These are phyloP conservation scores for Priceomyces haplophilus DNA, from an alignment of 805 yeast species.

Conservation along the genomic window DNA sequence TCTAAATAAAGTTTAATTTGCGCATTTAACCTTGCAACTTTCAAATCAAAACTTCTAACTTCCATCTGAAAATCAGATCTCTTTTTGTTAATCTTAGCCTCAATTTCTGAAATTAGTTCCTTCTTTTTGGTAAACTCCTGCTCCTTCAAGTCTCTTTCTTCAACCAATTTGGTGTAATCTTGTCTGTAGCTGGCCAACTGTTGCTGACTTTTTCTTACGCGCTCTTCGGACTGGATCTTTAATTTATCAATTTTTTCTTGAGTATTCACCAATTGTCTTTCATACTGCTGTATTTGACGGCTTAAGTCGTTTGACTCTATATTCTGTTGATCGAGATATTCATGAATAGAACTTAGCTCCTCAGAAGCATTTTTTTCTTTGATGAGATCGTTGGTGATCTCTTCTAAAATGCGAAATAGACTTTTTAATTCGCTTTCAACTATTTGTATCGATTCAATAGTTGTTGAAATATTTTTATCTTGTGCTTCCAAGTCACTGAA, in stretches of 20 bases:
- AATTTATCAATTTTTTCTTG: conserved; percentile 48
- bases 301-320: conserved; percentile 38
- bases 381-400: conserved; percentile 45
- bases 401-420: conserved; percentile 49
- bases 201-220: conserved; percentile 39
- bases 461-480: conserved; percentile 48
- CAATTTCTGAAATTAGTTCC: conserved; percentile 43
- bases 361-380: conserved; percentile 41
- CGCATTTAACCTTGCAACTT: conserved; percentile 52
- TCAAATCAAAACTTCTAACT: conserved; percentile 49
- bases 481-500: conserved; percentile 35
- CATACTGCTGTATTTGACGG: conserved; percentile 45
- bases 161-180: conserved; percentile 47
- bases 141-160: conserved; percentile 47
- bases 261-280: conserved; percentile 47
- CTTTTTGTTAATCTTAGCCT: conserved; percentile 36
- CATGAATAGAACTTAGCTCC: conserved; percentile 38
- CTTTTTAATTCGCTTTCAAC: conserved; percentile 39
- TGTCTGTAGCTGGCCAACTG: conserved; percentile 43
- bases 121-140: conserved; percentile 49
- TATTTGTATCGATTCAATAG: conserved; percentile 57
- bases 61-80: conserved; percentile 50
- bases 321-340: conserved; percentile 37
- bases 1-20: conserved; percentile 52
- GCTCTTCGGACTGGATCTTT: conserved; percentile 42